These are phyloP conservation scores for Ophiostoma sp. DNA, from an alignment of 2,329 filamentous ascomycete species.

Conservation along the genomic window DNA sequence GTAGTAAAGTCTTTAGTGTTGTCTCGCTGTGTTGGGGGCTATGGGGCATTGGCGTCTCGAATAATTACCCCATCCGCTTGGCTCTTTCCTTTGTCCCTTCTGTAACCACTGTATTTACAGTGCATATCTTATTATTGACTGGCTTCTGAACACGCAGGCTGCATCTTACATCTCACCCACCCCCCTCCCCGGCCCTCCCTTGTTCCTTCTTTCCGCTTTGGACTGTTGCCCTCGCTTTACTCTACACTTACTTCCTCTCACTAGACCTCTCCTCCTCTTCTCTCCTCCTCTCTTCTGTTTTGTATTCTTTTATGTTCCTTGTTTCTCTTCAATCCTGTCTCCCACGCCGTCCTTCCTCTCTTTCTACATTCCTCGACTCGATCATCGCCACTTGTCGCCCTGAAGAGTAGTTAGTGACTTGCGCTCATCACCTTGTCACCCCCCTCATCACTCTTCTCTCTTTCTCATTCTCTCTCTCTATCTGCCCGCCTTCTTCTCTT, in stretches of 20 bases:
- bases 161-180: constrained; percentile 6
- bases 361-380: not conserved
- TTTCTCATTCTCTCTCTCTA: constrained; percentile 6
- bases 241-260: constrained; percentile 5
- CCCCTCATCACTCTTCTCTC: not conserved
- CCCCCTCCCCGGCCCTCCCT: constrained; percentile 1
- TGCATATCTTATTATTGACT: not conserved
- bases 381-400: constrained; percentile 2
- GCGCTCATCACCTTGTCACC: constrained; percentile 10
- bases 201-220: not conserved
- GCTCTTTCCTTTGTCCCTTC: constrained; percentile 12
- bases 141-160: not conserved
- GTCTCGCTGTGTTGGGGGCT: not conserved
- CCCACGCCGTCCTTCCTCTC: constrained; percentile 1
- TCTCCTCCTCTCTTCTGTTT: not conserved
- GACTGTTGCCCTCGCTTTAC: not conserved
- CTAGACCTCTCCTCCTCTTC: too few relatives aligned
- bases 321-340: constrained; percentile 1
- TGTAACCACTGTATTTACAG: not conserved
- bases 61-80: constrained; percentile 13
- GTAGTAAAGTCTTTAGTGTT: not conserved
- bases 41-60: constrained; percentile 12
- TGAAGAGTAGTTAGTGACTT: constrained; percentile 16
- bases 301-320: not conserved
- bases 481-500: too few relatives aligned